Percentiles rank a stretch among this genome's conserved stretches.
These are phyloP conservation scores for Mycena belliarum DNA, from an alignment of 768 basidiomycete genomes.

Conservation along the genomic window DNA sequence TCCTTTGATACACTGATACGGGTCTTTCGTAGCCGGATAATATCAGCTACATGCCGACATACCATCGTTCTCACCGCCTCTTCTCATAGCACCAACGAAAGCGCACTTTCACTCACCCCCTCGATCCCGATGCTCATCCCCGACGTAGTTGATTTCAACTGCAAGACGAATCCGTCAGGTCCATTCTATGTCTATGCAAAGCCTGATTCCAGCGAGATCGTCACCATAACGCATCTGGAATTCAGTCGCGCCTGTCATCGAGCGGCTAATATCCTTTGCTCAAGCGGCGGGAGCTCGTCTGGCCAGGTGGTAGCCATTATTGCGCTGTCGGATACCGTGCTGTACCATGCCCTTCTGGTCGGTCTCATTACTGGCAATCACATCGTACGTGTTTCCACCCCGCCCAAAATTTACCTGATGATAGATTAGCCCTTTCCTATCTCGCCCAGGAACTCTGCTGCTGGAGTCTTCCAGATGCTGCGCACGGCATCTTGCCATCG, in stretches of 20 bases:
- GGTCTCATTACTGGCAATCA: neutral
- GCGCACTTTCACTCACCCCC: no score
- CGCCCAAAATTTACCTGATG: neutral
- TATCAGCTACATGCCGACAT: no score
- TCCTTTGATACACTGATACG: no score
- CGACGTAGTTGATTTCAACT: neutral
- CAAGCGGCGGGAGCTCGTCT: conserved; percentile 29
- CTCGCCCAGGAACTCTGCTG: conserved; percentile 39
- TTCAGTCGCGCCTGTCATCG: conserved; percentile 47
- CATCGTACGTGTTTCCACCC: neutral
- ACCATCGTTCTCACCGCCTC: no score
- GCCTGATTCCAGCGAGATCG: conserved; percentile 8
- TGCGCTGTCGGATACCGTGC: conserved; percentile 33
- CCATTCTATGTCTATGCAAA: neutral
- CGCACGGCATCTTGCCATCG: conserved; percentile 39
- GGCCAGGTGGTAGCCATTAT: conserved; percentile 39
- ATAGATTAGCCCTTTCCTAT: conserved; percentile 39
- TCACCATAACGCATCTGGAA: conserved; percentile 39
- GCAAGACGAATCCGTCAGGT: neutral
- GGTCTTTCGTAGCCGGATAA: no score
- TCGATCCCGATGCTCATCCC: neutral
- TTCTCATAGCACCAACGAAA: no score
- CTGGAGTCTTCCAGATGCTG: conserved; percentile 37
- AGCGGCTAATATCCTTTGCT: conserved; percentile 39
- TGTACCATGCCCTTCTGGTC: conserved; percentile 40